Percentiles rank a stretch among this genome's conserved stretches.
Evolutionary conservation across 1,139 yeast species (phyloP).

Genomic region (Zhuliangozyma blackwelliae): DNA sequence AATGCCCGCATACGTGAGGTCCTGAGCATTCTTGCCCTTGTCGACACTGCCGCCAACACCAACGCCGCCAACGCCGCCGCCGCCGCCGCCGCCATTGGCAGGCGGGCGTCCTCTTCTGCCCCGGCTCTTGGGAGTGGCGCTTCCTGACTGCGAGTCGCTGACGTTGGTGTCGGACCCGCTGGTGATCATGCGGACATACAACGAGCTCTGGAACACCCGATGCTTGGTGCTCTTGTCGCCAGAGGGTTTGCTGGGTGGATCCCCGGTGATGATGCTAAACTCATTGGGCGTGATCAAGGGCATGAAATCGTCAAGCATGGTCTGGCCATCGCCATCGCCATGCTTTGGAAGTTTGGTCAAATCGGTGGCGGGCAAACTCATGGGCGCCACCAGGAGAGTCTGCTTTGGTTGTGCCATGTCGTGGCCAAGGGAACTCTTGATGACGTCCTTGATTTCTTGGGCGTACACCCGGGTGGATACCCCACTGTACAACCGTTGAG

Average conservation of each 20-base stretch:
- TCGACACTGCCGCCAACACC: neutral
- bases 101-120: constrained; percentile 21
- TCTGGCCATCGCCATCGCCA: neutral
- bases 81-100: neutral
- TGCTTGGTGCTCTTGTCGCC: constrained; percentile 26
- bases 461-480: constrained; percentile 27
- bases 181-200: constrained; percentile 35
- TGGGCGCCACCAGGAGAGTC: too few relatives aligned
- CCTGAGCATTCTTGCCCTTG: constrained; percentile 11
- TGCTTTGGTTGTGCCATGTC: neutral
- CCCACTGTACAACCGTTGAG: constrained; percentile 31
- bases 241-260: constrained; percentile 23
- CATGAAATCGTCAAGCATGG: constrained; percentile 29
- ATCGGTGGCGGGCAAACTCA: neutral
- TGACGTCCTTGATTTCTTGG: constrained; percentile 23
- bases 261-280: constrained; percentile 40
- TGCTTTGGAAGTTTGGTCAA: constrained; percentile 2
- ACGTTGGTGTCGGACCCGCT: constrained; percentile 42
- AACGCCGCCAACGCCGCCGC: neutral
- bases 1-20: constrained; percentile 26
- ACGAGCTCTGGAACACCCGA: constrained; percentile 37
- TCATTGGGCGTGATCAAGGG: constrained; percentile 37
- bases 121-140: constrained; percentile 16
- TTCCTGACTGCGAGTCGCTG: constrained; percentile 6
- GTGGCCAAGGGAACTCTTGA: constrained; percentile 13